These are phyloP conservation scores for Phialophora verrucosa DNA, from an alignment of 2,329 filamentous ascomycete genomes.

Conservation along the genomic window DNA sequence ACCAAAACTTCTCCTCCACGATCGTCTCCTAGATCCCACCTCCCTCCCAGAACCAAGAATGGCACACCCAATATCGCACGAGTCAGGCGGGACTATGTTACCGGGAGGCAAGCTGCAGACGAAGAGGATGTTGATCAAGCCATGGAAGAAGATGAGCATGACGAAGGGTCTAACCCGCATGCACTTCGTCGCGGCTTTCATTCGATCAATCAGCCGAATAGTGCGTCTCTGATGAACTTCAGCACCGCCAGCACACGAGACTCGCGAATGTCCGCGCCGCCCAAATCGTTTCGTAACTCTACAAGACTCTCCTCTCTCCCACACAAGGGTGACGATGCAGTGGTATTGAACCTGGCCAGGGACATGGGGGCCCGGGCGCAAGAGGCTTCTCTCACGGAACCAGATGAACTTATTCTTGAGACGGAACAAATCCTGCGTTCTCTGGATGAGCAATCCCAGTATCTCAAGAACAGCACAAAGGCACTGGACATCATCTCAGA, in stretches of 20 bases:
- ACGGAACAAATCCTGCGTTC: slow-evolving; percentile 74
- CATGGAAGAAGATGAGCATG: neutral
- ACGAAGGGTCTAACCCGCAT: slow-evolving; percentile 17
- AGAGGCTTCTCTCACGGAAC: slow-evolving; percentile 68
- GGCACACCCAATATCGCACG: slow-evolving; percentile 32
- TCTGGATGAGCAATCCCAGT: slow-evolving; percentile 61
- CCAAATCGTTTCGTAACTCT: slow-evolving; percentile 27
- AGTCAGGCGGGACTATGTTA: slow-evolving; percentile 45
- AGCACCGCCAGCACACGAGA: slow-evolving; percentile 51
- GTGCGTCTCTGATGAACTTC: slow-evolving; percentile 43
- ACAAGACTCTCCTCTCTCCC: slow-evolving; percentile 39
- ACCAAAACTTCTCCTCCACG: slow-evolving; percentile 48
- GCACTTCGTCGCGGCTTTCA: slow-evolving; percentile 21
- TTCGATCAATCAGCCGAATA: slow-evolving; percentile 22
- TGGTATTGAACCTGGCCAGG: slow-evolving; percentile 73
- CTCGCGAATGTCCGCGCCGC: slow-evolving; percentile 41
- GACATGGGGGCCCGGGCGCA: slow-evolving; percentile 65
- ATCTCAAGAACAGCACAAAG: slow-evolving; percentile 43
- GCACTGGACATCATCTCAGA: slow-evolving; percentile 35
- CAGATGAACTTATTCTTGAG: slow-evolving; percentile 71
- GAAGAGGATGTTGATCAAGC: slow-evolving; percentile 33
- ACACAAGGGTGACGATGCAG: slow-evolving; percentile 60
- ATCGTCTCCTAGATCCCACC: slow-evolving; percentile 39
- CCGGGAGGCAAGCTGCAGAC: slow-evolving; percentile 49
- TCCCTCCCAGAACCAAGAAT: slow-evolving; percentile 44